Base-by-base conservation (phyloP, 345 rosid genomes). In the Populus euphratica region DNA sequence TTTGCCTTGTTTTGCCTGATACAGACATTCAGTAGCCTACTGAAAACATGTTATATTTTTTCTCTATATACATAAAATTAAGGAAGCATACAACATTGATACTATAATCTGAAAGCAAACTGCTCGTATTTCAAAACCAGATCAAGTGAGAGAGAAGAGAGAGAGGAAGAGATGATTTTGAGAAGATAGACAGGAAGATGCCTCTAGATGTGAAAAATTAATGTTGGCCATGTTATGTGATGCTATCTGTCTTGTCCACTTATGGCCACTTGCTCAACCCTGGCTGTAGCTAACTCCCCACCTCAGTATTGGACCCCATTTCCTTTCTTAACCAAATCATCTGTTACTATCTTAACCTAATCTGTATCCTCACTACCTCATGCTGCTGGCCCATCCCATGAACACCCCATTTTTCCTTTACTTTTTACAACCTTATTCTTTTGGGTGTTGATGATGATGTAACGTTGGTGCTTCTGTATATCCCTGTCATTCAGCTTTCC, bases 171-270 rank as follows among this genome's bases (percentile, higher is more conserved):
- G 36, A 73, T 36, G 82, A n/a, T 59, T 77, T 72, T 36, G 18
- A 65, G 68, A 73, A 43, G 54, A 35, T 39, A 38, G 66, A 44
- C 25, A 2, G 5, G 50, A 35, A 74, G 84, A 68, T 80, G 82
- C 79, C 71, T 85, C 80, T 75, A 59, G 85, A 75, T 80, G 79
- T 68, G 79, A 69, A 54, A 73, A n/a, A 59, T 38, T 5, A 13
- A 33, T 50, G 79, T 80, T 82, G 86, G 76, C 69, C 78, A 77
- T 77, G 77, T 71, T 65, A 69, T 81, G 71, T 85, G 82, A 87
- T 82, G 77, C 86, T 76, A 82, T 87, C 85, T 85, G 87, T 79
- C 82, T 79, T 82, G 86, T 82, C 93, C 86, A 86, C 31, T 81
- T 83, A 73, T 87, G 89, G 75, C 88, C 85, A 84, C 86, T 82